Percentiles rank a stretch among this genome's conserved stretches.
Conservation (phyloP, 768 basidiomycete species). For the Lactifluus pinguis region DNA sequence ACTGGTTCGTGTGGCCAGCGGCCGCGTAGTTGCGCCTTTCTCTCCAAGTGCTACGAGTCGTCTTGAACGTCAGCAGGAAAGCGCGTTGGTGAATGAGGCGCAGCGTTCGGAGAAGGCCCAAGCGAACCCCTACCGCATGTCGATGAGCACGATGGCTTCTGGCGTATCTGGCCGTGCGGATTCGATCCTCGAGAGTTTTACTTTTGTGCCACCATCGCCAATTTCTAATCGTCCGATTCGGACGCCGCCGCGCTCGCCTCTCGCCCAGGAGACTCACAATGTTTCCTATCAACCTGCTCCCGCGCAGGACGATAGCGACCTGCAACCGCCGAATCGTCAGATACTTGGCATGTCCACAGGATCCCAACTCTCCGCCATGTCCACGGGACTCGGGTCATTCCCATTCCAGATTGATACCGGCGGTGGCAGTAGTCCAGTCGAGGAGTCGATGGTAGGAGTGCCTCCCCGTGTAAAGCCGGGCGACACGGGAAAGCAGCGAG, state of each 20-base stretch:
- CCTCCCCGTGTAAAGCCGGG: background rate
- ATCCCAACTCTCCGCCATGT: slow-evolving; percentile 69
- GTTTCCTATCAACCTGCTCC: background rate
- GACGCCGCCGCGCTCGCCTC: slow-evolving; percentile 67
- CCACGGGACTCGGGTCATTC: slow-evolving; percentile 76
- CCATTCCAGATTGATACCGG: slow-evolving; percentile 81
- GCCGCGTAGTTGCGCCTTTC: slow-evolving; percentile 45
- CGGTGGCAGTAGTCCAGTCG: slow-evolving; percentile 29
- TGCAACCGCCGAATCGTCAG: slow-evolving; percentile 46
- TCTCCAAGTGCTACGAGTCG: slow-evolving; percentile 22
- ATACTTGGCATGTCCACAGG: slow-evolving; percentile 64
- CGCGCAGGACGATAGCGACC: slow-evolving; percentile 9
- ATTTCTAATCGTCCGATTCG: slow-evolving; percentile 74
- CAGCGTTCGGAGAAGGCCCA: slow-evolving; percentile 31
- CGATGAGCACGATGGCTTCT: slow-evolving; percentile 43
- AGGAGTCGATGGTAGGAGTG: background rate
- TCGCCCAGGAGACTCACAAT: slow-evolving; percentile 40
- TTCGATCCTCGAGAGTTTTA: slow-evolving; percentile 80
- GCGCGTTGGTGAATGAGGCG: slow-evolving; percentile 51
- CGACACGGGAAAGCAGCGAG: slow-evolving; percentile 45
- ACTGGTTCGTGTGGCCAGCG: slow-evolving; percentile 53
- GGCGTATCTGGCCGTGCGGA: slow-evolving; percentile 65
- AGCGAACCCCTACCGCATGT: slow-evolving; percentile 28
- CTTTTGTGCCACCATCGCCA: slow-evolving; percentile 83
- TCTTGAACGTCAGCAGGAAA: slow-evolving; percentile 61